Base-by-base conservation (phyloP, 139 green algal genomes). In the Chlorokybus atmophyticus region DNA sequence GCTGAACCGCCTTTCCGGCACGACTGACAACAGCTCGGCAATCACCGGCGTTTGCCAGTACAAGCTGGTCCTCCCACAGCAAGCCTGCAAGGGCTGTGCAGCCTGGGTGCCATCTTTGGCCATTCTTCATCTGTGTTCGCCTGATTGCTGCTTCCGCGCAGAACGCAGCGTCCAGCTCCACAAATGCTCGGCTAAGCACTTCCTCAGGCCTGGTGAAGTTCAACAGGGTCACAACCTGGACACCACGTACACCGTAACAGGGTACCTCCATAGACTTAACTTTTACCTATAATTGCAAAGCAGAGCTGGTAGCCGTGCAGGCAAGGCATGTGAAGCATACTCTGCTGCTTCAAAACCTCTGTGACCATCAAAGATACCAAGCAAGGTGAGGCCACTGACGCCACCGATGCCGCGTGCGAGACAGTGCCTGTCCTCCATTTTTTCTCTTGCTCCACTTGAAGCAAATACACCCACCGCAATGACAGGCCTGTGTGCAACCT, bases 11-110 rank as follows among this genome's bases (percentile, higher is more conserved):
- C 26, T 70, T 54, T 3, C 77, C 75, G 3, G 49, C 53, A 0
- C 80, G 65, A 58, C 80, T 83, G 27, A 94, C 52, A 40, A 94
- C 80, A 5, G 82, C 80, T 2, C 88, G 62, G 69, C 88, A 88
- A 68, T 96, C 88, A 3, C 87, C 87, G 21, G 84, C 77, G 53
- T 93, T 90, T 7, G 85, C 87, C 1, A 93, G 70, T 17, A 69
- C 58, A 47, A 94, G 62, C 23, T 50, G 40, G 60, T 55, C 29
- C 0, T 29, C 23, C 25, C 60, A 21, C 6, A 68, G 8, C 23
- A 68, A 32, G 14, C 51, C 50, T 3, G 31, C 44, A 1, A 28
- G 17, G 23, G 60, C 60, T 24, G 60, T 68, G 19, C 60, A 68
- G 19, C 60, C 60, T 6, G 60, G 60, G 17, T 68, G 55, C 60